These are phyloP conservation scores for Papiliotrema fonsecae DNA, from an alignment of 1,284 basidiomycete genomes.

Conservation along the genomic window DNA sequence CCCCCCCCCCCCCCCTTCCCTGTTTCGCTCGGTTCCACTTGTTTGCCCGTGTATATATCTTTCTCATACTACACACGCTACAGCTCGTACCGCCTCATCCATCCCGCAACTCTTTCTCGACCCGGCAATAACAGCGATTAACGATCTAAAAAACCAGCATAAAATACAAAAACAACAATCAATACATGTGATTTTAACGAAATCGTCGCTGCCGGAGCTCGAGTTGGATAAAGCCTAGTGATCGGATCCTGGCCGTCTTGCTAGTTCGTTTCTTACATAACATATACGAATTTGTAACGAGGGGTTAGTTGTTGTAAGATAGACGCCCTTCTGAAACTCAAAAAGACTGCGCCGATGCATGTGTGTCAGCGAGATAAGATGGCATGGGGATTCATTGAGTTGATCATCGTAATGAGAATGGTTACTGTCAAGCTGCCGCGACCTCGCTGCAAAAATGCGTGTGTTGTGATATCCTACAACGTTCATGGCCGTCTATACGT, in stretches of 20 bases:
- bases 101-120: conserved; percentile 40
- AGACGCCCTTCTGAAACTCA: conserved; percentile 7
- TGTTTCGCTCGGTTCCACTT: conserved; percentile 3
- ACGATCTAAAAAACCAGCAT: not conserved
- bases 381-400: too few relatives aligned
- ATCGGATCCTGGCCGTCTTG: conserved; percentile 47
- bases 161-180: not conserved
- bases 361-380: conserved; percentile 1
- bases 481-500: too few relatives aligned
- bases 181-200: not conserved
- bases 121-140: conserved; percentile 6
- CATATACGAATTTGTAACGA: not conserved
- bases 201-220: not conserved
- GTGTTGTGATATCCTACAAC: too few relatives aligned
- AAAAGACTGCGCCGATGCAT: conserved; percentile 17
- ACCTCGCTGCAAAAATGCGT: too few relatives aligned
- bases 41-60: conserved; percentile 1
- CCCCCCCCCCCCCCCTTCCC: conserved; percentile 17
- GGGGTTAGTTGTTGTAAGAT: conserved; percentile 4
- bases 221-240: conserved; percentile 42
- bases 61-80: conserved; percentile 1
- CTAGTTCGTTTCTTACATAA: not conserved
- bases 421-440: too few relatives aligned
- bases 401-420: too few relatives aligned
- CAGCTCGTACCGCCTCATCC: conserved; percentile 48